Evolutionary conservation across 164 flowering plant genomes (phyloP).

Genomic region (Vitis rotundifolia): DNA sequence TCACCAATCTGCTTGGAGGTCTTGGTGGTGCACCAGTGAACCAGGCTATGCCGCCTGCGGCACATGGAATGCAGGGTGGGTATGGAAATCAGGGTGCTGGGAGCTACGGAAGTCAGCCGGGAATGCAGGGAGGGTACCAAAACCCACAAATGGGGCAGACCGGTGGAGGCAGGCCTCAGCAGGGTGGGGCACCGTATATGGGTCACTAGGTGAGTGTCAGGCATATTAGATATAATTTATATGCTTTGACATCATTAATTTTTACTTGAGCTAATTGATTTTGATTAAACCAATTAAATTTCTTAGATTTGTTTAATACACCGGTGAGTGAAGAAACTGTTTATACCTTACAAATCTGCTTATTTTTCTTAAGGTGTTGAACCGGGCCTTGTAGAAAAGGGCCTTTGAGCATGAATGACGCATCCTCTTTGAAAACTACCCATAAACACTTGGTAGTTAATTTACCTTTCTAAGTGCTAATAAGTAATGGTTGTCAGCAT

Average conservation of each 20-base stretch:
- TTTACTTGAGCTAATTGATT: background rate
- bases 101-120: constrained; percentile 50
- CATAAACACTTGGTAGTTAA: too few species aligned
- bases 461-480: too few species aligned
- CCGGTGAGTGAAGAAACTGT: too few species aligned
- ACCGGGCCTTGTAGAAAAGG: too few species aligned
- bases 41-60: constrained; percentile 33
- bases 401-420: too few species aligned
- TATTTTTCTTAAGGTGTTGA: too few species aligned
- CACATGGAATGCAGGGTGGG: constrained; percentile 23
- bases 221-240: background rate
- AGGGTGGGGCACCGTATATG: constrained; percentile 41
- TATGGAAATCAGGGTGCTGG: constrained; percentile 44
- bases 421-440: too few species aligned
- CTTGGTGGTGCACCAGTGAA: constrained; percentile 42
- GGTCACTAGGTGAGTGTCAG: constrained; percentile 43
- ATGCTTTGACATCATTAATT: background rate
- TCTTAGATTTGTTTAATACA: too few species aligned
- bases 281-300: background rate
- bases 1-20: constrained; percentile 57
- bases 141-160: constrained; percentile 35
- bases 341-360: too few species aligned
- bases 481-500: too few species aligned
- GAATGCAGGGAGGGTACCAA: constrained; percentile 52
- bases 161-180: constrained; percentile 26